Conservation (phyloP, 2,329 filamentous ascomycete species). For the Parafenestella ontariensis region DNA sequence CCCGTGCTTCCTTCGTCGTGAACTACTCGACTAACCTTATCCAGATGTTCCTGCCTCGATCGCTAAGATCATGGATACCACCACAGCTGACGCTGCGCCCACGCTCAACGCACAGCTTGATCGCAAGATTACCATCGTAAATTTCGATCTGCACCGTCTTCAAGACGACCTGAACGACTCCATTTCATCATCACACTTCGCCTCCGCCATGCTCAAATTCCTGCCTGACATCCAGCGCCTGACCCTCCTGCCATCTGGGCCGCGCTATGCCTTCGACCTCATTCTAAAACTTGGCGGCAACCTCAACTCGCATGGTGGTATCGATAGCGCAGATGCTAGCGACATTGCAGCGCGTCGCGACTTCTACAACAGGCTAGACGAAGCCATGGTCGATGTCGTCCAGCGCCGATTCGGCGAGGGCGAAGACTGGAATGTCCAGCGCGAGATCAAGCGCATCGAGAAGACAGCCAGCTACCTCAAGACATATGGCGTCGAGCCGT, state of each 20-base stretch:
- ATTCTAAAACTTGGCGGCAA: conserved; percentile 64
- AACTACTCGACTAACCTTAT: conserved; percentile 16
- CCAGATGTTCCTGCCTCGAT: conserved; percentile 61
- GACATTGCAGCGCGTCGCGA: conserved; percentile 57
- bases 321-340: conserved; percentile 57
- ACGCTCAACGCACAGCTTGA: conserved; percentile 64
- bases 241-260: conserved; percentile 55
- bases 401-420: conserved; percentile 58
- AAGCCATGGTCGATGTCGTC: conserved; percentile 62
- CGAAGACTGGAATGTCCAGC: conserved; percentile 59
- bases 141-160: conserved; percentile 63
- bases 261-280: conserved; percentile 61
- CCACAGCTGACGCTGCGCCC: conserved; percentile 56
- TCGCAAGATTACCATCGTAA: conserved; percentile 65
- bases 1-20: not conserved
- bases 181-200: conserved; percentile 60
- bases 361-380: conserved; percentile 59
- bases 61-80: conserved; percentile 60
- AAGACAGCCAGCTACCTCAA: conserved; percentile 61
- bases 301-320: conserved; percentile 61
- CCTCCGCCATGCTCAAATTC: conserved; percentile 62
- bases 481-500: conserved; percentile 61
- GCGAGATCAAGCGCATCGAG: conserved; percentile 63
- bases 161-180: conserved; percentile 64
- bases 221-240: conserved; percentile 61